phyloP scores from a whole-genome alignment of 169 alveolate species.

The Babesia ovis region DNA sequence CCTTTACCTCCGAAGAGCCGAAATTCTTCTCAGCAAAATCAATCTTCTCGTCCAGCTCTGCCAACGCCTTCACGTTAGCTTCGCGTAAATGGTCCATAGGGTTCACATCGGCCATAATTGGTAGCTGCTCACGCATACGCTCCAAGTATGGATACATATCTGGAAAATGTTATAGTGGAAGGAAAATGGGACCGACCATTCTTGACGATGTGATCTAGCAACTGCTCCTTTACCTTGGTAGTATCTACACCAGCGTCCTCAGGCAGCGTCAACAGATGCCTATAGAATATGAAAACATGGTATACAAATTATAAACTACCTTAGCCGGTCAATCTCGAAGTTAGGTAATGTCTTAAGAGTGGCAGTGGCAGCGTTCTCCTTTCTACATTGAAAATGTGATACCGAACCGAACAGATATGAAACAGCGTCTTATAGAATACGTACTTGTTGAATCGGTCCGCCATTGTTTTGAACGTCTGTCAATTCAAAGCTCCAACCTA shows the following conservation, averaged over 20 bases:
- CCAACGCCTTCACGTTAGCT: conserved; percentile 68
- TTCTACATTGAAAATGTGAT: conserved; percentile 16
- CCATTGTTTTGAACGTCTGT: conserved; percentile 14
- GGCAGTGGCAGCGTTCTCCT: conserved; percentile 60
- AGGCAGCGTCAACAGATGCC: conserved; percentile 54
- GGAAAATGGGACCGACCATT: conserved; percentile 41
- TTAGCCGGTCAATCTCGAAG: conserved; percentile 57
- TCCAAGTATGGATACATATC: conserved; percentile 74
- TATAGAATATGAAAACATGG: not conserved
- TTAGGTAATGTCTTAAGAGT: conserved; percentile 65
- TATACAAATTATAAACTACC: conserved; percentile 6
- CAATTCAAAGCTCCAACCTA: not conserved
- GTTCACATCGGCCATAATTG: conserved; percentile 53
- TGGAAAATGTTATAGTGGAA: not conserved
- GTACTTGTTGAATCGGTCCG: conserved; percentile 20
- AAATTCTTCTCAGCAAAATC: conserved; percentile 87
- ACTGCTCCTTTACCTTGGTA: conserved; percentile 19
- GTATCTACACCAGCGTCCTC: conserved; percentile 45
- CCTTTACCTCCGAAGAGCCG: conserved; percentile 90
- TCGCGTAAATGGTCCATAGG: conserved; percentile 63
- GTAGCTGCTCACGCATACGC: conserved; percentile 67
- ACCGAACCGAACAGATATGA: not conserved
- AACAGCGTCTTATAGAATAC: not conserved
- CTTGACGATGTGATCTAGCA: conserved; percentile 43
- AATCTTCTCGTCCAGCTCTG: conserved; percentile 79